Base-by-base conservation (phyloP, 169 alveolate species). In the Plasmodium gallinaceum region DNA sequence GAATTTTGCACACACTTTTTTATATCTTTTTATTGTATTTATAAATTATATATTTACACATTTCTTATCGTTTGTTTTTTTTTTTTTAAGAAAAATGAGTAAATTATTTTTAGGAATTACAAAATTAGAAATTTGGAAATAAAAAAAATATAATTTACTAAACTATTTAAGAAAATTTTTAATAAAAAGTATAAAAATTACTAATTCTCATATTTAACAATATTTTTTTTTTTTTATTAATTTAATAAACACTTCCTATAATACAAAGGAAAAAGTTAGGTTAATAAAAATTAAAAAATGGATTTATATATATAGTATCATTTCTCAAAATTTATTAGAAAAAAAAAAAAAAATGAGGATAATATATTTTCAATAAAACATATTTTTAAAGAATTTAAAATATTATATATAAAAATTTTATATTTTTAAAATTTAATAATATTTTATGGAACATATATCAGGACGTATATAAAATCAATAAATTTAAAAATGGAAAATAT, bases 1-100 rank as follows among this genome's bases (percentile, higher is more conserved):
- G 20, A 43, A 52, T 32, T 80, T 80, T 80, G 83, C 83, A 80
- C 80, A 80, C 80, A 68, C 48, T 80, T 62, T 37, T 39, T 58
- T 80, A 24, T 48, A 80, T 32, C 58, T 80, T 62, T 75, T 60
- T 52, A 42, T 45, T 26, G 22, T 39, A 48, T 45, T 20, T 26
- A 80, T 46, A 66, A 80, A 48, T 37, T 80, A 80, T 68, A 66
- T 32, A 54, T 68, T 32, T 46, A 54, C 7, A 54, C 5, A 14
- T 18, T 54, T n/a, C 14, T 80, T 52, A 45, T 43, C 60, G 46
- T 60, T 52, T 68, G 37, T 80, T 66, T 80, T 26, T 80, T 66
- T 65, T 65, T 80, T 45, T 42, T 22, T 68, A 78, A 64, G 16
- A 32, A 54, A 64, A 78, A 78, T 22, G 51, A 37, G 24, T 52